These are phyloP conservation scores for Rhodotorula sp. DNA, from an alignment of 1,284 basidiomycete species.

Conservation along the genomic window DNA sequence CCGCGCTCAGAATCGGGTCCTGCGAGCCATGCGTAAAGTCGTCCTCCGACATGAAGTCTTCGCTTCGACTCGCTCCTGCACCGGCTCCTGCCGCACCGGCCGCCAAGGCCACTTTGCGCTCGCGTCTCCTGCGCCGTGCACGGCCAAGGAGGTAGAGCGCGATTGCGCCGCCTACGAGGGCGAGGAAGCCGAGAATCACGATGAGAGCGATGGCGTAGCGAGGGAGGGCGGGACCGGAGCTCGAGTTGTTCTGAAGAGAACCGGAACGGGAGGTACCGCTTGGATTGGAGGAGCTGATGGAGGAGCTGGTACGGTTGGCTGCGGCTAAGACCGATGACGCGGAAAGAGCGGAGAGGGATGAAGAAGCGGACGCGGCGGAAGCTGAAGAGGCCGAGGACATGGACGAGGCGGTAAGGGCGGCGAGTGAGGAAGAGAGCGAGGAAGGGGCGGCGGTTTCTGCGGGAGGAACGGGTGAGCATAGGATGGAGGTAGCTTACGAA, in stretches of 20 bases:
- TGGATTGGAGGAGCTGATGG: no score
- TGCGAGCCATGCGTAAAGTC: slow-evolving; percentile 7
- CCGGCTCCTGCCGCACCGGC: slow-evolving; percentile 52
- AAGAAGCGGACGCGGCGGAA: slow-evolving; percentile 43
- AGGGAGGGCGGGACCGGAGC: slow-evolving; percentile 58
- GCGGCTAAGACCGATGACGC: slow-evolving; percentile 42
- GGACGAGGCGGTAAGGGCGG: slow-evolving; percentile 26
- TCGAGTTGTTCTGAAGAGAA: slow-evolving; percentile 53
- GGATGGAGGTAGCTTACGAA: not conserved
- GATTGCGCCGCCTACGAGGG: slow-evolving; percentile 65
- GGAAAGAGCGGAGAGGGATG: slow-evolving; percentile 8
- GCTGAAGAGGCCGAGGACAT: slow-evolving; percentile 37
- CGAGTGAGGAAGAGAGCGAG: slow-evolving; percentile 28
- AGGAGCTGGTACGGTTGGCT: slow-evolving; percentile 23
- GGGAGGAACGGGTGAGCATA: not conserved
- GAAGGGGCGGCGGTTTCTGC: slow-evolving; percentile 37
- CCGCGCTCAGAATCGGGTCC: slow-evolving; percentile 29
- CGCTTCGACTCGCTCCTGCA: slow-evolving; percentile 15
- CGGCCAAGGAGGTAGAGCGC: slow-evolving; percentile 68
- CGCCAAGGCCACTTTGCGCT: slow-evolving; percentile 56
- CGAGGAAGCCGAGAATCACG: slow-evolving; percentile 73
- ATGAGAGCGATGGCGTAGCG: slow-evolving; percentile 86
- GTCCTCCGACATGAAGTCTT: not conserved
- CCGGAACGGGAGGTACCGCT: not conserved
- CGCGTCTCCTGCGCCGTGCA: slow-evolving; percentile 57